Evolutionary conservation across 305 asterid species (phyloP).

Genomic region (Galium porrigens): DNA sequence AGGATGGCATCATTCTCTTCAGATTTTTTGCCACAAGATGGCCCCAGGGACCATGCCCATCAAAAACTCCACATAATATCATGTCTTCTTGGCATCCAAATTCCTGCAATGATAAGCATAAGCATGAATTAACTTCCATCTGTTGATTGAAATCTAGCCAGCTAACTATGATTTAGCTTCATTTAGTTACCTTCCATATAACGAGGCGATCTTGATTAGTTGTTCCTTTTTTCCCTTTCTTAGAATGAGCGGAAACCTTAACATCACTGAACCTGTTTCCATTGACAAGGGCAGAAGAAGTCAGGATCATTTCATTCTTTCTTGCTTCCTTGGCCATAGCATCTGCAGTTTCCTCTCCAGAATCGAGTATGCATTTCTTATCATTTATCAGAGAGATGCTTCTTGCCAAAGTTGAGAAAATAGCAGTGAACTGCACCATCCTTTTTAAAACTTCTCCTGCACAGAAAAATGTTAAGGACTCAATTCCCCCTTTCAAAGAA

Average conservation of each 20-base stretch:
- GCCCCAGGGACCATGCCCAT: conserved; percentile 90
- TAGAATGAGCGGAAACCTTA: conserved; percentile 33
- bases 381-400: conserved; percentile 30
- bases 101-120: conserved; percentile 26
- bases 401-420: conserved; percentile 47
- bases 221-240: conserved; percentile 52
- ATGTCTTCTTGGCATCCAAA: conserved; percentile 67
- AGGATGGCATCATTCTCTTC: conserved; percentile 43
- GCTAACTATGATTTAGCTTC: background rate
- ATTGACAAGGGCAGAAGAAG: conserved; percentile 37
- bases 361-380: conserved; percentile 32
- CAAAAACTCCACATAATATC: conserved; percentile 66
- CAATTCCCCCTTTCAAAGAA: background rate
- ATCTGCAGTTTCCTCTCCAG: conserved; percentile 34
- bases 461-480: background rate
- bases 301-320: conserved; percentile 40
- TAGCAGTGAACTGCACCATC: conserved; percentile 53
- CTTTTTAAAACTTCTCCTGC: conserved; percentile 11
- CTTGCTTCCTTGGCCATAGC: conserved; percentile 45
- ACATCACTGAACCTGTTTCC: conserved; percentile 23
- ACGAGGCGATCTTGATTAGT: conserved; percentile 49
- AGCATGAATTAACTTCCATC: background rate
- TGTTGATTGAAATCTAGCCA: background rate
- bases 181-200: conserved; percentile 48
- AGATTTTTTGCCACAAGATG: conserved; percentile 52